These are phyloP conservation scores for Barnettozyma sp. DNA, from an alignment of 805 yeast genomes.

Conservation along the genomic window DNA sequence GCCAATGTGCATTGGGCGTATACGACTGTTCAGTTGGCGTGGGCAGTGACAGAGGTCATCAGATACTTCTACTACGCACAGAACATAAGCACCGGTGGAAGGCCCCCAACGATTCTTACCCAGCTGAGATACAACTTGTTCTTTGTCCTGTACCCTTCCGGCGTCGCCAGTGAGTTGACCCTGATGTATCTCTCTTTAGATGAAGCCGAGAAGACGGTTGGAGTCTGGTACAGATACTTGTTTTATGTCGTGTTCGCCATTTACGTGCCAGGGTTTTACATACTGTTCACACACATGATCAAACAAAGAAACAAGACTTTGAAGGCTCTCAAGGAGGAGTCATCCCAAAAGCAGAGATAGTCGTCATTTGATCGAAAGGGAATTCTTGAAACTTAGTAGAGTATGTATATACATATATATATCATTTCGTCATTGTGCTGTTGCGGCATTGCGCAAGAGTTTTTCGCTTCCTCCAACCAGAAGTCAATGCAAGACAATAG, in stretches of 20 bases:
- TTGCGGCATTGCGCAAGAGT: too few relatives aligned
- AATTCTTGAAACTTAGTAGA: too few relatives aligned
- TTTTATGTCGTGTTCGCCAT: constrained; percentile 52
- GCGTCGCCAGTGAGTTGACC: constrained; percentile 78
- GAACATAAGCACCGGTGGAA: constrained; percentile 42
- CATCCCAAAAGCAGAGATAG: constrained; percentile 1
- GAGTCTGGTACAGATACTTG: constrained; percentile 45
- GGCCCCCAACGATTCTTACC: constrained; percentile 52
- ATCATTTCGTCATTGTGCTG: too few relatives aligned
- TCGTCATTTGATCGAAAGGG: too few relatives aligned
- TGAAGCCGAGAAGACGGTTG: constrained; percentile 52
- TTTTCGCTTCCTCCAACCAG: too few relatives aligned
- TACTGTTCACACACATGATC: constrained; percentile 81
- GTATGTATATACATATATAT: too few relatives aligned
- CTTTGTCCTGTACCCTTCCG: constrained; percentile 78
- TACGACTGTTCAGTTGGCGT: constrained; percentile 64
- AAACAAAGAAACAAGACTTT: constrained; percentile 77
- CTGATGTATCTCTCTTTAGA: constrained; percentile 64
- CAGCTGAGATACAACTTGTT: constrained; percentile 81
- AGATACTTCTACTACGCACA: constrained; percentile 85
- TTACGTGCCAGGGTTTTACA: constrained; percentile 84
- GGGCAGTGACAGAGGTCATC: constrained; percentile 93
- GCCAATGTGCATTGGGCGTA: constrained; percentile 56
- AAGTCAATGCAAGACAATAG: too few relatives aligned
- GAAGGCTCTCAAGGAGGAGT: constrained; percentile 30